Conservation (phyloP, 108 stramenopile genomes). For the Cyclotella choctawhatcheeana region DNA sequence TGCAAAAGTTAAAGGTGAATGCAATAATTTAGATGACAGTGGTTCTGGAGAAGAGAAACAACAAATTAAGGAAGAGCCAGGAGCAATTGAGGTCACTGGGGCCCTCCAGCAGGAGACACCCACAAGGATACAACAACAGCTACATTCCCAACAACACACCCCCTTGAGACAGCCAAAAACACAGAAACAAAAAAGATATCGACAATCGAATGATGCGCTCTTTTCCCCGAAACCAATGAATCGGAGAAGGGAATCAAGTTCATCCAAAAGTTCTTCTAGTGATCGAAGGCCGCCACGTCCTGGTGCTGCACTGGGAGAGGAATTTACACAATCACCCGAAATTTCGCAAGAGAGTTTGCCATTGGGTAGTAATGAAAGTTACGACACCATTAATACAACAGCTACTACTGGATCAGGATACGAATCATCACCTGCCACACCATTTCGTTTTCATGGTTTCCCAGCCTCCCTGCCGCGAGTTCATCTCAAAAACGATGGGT, state of each 20-base stretch:
- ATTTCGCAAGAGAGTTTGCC: slow-evolving; percentile 8
- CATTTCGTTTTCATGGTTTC: slow-evolving; percentile 83
- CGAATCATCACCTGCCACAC: slow-evolving; percentile 57
- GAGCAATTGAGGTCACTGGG: not conserved
- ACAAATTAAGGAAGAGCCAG: not conserved
- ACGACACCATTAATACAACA: slow-evolving; percentile 11
- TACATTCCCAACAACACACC: not conserved
- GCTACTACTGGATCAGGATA: slow-evolving; percentile 5
- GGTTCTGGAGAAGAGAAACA: not conserved
- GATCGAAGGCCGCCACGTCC: slow-evolving; percentile 14
- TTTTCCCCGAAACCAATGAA: slow-evolving; percentile 31
- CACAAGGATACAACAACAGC: slow-evolving; percentile 8
- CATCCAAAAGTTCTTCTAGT: not conserved
- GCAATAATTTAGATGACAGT: not conserved
- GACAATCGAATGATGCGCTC: slow-evolving; percentile 4
- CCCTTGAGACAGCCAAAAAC: not conserved
- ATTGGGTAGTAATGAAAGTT: not conserved
- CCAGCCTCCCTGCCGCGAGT: slow-evolving; percentile 84
- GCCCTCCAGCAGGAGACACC: not conserved
- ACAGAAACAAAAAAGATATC: slow-evolving; percentile 19
- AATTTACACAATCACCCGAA: slow-evolving; percentile 10
- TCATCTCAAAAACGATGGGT: slow-evolving; percentile 15
- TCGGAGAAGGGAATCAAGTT: not conserved
- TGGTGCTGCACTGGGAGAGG: not conserved
- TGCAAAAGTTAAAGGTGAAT: not conserved